A percentile compares a stretch with the other conserved stretches of the same genome.
These are phyloP conservation scores for Taphrina pruni DNA, from an alignment of 1,139 yeast genomes.

Conservation along the genomic window DNA sequence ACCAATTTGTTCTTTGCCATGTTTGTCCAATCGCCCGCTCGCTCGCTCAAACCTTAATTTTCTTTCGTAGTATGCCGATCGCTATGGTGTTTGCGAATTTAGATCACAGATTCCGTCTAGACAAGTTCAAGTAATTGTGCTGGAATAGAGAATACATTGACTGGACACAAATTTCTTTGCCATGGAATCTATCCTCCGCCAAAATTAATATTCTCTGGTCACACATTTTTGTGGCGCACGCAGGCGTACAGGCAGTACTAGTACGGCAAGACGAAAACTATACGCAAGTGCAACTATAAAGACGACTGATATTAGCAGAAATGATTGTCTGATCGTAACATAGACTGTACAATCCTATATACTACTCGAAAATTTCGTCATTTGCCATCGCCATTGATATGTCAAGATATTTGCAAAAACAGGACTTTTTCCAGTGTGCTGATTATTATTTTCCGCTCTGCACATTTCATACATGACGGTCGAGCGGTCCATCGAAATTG, in stretches of 20 bases:
- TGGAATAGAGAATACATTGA: neutral
- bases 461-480: neutral
- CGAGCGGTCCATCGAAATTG: neutral
- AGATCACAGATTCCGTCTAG: neutral
- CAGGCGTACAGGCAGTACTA: neutral
- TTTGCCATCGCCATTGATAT: neutral
- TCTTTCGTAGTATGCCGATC: too few relatives aligned
- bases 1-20: conserved; percentile 40
- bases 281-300: neutral
- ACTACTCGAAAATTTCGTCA: neutral
- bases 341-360: neutral
- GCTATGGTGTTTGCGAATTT: neutral
- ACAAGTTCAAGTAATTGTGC: neutral
- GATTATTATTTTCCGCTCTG: too few relatives aligned
- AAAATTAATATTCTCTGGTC: neutral
- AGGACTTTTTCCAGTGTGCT: too few relatives aligned
- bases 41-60: too few relatives aligned
- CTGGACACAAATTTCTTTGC: neutral
- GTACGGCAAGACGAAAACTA: neutral
- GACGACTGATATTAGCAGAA: neutral
- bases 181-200: neutral
- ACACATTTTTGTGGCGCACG: neutral
- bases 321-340: neutral
- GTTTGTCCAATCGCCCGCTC: too few relatives aligned
- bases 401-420: neutral